Percentiles rank a stretch among this genome's conserved stretches.
Conservation (phyloP, 2,329 filamentous ascomycete genomes). For the Zymoseptoria brevis region DNA sequence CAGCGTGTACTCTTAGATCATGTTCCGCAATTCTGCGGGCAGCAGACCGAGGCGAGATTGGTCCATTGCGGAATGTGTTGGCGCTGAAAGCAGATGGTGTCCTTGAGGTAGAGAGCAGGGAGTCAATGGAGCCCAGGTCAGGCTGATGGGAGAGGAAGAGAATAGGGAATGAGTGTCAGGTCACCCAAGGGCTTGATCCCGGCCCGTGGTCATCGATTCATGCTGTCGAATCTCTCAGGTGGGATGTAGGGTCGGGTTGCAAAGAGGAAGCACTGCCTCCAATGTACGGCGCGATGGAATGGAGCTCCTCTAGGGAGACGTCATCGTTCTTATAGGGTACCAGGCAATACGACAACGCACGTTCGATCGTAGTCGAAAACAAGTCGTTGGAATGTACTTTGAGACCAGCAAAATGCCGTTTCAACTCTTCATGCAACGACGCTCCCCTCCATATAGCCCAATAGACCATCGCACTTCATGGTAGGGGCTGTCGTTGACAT, state of each 20-base stretch:
- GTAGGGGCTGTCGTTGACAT: not conserved
- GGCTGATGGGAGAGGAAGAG: not conserved
- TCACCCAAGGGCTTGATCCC: not conserved
- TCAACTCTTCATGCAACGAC: not conserved
- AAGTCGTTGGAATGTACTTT: too few relatives aligned
- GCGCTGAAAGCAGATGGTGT: not conserved
- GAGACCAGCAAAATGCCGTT: not conserved
- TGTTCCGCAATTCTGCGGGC: conserved; percentile 12
- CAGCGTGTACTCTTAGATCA: conserved; percentile 10
- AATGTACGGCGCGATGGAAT: not conserved
- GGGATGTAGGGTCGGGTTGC: not conserved
- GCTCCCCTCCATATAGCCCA: too few relatives aligned
- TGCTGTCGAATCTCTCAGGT: not conserved
- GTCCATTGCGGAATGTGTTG: conserved; percentile 2
- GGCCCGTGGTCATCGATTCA: not conserved
- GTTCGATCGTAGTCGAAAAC: too few relatives aligned
- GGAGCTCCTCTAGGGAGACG: not conserved
- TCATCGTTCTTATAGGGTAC: not conserved
- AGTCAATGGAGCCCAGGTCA: not conserved
- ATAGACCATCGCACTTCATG: not conserved
- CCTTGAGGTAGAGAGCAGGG: not conserved
- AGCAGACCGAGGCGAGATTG: conserved; percentile 5
- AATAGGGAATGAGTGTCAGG: not conserved
- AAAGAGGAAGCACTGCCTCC: not conserved
- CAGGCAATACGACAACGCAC: not conserved